Evolutionary conservation across 192 early-diverging fungal genomes (phyloP).

Genomic region (Funneliformis geosporum): DNA sequence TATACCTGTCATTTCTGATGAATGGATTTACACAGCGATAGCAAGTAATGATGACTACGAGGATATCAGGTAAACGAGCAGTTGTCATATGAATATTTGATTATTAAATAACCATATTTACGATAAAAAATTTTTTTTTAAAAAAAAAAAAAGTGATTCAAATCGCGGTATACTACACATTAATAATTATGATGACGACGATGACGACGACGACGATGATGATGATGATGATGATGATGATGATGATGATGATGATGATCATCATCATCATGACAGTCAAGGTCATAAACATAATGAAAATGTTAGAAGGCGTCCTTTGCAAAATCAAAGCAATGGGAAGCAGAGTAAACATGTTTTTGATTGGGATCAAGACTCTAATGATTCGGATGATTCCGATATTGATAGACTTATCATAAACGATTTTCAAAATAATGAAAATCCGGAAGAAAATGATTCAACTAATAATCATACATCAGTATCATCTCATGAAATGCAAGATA

Average conservation of each 20-base stretch:
- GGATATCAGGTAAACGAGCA: background rate
- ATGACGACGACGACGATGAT: background rate
- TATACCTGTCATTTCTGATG: background rate
- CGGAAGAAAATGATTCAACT: background rate
- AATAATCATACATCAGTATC: background rate
- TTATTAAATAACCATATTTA: background rate
- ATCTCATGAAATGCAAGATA: conserved; percentile 57
- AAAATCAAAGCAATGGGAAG: background rate
- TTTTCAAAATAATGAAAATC: background rate
- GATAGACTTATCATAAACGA: background rate
- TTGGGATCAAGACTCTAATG: conserved; percentile 20
- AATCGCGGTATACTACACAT: background rate
- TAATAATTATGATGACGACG: background rate
- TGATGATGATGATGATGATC: background rate
- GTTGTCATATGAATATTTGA: too few relatives aligned
- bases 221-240: background rate
- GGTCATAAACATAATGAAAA: background rate
- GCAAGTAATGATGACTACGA: background rate
- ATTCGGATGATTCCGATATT: conserved; percentile 5
- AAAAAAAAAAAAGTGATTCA: background rate
- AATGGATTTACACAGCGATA: background rate
- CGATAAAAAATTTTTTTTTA: background rate
- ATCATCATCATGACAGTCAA: too few relatives aligned
- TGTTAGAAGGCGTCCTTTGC: background rate
- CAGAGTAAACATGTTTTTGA: background rate